phyloP scores from a whole-genome alignment of 371 early-diverging fungal genomes.

The Mucor lusitanicus region DNA sequence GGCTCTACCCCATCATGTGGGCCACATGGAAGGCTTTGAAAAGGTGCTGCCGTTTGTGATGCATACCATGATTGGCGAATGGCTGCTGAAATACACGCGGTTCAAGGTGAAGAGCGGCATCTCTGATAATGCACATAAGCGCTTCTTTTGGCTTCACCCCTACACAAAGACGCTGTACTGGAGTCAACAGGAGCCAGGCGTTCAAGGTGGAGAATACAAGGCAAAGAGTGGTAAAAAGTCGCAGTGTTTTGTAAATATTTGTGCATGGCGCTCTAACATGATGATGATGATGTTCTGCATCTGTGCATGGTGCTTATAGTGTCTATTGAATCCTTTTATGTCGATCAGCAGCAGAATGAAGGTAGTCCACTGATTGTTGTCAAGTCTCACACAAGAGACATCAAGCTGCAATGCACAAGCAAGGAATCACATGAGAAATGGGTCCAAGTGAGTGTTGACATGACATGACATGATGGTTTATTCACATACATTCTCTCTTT shows the following conservation, averaged over 20 bases:
- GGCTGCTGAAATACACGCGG: constrained; percentile 72
- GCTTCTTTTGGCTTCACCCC: constrained; percentile 85
- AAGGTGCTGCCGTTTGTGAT: constrained; percentile 39
- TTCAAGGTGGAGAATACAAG: constrained; percentile 41
- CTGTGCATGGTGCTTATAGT: constrained; percentile 1
- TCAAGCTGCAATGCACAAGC: constrained; percentile 62
- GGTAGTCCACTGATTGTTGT: constrained; percentile 52
- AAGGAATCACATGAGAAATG: constrained; percentile 65
- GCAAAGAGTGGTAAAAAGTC: constrained; percentile 50
- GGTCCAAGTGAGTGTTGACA: constrained; percentile 25
- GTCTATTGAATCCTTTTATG: constrained; percentile 50
- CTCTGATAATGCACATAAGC: constrained; percentile 64
- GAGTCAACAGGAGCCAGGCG: constrained; percentile 69
- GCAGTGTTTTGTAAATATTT: not conserved
- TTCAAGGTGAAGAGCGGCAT: constrained; percentile 51
- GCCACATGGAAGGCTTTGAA: constrained; percentile 2
- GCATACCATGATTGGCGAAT: constrained; percentile 80
- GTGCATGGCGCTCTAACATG: not conserved
- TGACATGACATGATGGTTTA: not conserved
- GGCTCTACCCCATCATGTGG: not conserved
- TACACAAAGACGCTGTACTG: constrained; percentile 80
- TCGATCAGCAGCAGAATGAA: constrained; percentile 35
- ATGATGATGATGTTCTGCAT: not conserved
- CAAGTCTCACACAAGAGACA: constrained; percentile 54
- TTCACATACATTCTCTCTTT: not conserved